These are phyloP conservation scores for Coemansia sp. DNA, from an alignment of 192 early-diverging fungal species.

Conservation along the genomic window DNA sequence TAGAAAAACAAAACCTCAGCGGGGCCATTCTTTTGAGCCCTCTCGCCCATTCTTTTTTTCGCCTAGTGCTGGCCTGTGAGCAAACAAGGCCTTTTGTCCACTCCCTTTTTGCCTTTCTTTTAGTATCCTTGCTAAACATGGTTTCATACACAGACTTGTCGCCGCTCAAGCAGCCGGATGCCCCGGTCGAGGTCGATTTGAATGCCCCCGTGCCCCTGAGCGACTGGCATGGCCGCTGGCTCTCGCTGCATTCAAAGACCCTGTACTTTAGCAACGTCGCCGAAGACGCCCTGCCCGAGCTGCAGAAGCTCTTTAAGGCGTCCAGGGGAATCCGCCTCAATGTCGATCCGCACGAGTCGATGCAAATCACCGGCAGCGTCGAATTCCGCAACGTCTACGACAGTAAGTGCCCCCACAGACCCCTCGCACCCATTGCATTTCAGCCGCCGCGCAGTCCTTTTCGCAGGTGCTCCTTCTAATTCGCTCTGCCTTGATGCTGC, in stretches of 20 bases:
- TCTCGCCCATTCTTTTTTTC: too few species aligned
- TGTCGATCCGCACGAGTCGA: slow-evolving; percentile 36
- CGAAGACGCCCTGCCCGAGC: slow-evolving; percentile 36
- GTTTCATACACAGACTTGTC: slow-evolving; percentile 49
- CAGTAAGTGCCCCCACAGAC: slow-evolving; percentile 29
- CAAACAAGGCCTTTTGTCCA: too few species aligned
- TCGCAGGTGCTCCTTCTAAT: too few species aligned
- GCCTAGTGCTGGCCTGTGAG: too few species aligned
- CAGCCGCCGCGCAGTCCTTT: background rate
- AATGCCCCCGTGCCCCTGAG: slow-evolving; percentile 33
- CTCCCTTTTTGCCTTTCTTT: slow-evolving; percentile 5
- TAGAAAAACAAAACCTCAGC: too few species aligned
- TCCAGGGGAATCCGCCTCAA: slow-evolving; percentile 44
- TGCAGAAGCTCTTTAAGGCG: slow-evolving; percentile 47
- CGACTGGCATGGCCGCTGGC: slow-evolving; percentile 37
- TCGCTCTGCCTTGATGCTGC: too few species aligned
- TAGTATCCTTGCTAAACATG: slow-evolving; percentile 14
- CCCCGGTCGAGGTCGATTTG: slow-evolving; percentile 33
- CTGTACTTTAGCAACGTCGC: slow-evolving; percentile 49
- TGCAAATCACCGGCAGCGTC: slow-evolving; percentile 37
- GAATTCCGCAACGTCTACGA: slow-evolving; percentile 48
- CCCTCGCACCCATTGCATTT: too few species aligned
- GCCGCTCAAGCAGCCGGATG: slow-evolving; percentile 40
- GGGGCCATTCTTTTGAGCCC: too few species aligned
- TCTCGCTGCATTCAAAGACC: slow-evolving; percentile 23